Evolutionary conservation across 2,329 filamentous ascomycete species (phyloP).

Genomic region (Ophiocordyceps camponoti-leonardi): DNA sequence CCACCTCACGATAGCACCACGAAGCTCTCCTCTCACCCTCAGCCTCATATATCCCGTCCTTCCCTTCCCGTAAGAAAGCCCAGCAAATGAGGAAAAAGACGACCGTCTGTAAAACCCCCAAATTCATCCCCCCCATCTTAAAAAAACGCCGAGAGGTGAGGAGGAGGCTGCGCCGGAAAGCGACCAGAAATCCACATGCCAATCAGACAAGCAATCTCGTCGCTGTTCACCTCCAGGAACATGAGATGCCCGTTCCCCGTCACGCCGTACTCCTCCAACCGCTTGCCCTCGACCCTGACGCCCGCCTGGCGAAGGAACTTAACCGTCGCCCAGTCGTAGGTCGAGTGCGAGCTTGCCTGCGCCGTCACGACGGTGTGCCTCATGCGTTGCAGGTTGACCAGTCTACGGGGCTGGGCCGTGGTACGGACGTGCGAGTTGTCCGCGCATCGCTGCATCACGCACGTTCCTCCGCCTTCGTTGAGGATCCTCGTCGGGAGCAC

Average conservation of each 20-base stretch:
- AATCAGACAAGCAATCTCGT: constrained; percentile 20
- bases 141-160: no score
- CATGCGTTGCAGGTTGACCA: constrained; percentile 29
- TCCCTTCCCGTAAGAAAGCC: no score
- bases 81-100: no score
- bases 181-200: constrained; percentile 16
- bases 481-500: neutral
- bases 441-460: constrained; percentile 6
- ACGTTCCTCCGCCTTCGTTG: neutral
- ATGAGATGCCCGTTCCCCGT: constrained; percentile 38
- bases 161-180: neutral
- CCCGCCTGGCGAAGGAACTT: constrained; percentile 35
- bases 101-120: no score
- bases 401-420: constrained; percentile 12
- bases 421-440: neutral
- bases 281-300: constrained; percentile 22
- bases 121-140: no score
- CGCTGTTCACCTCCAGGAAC: constrained; percentile 35
- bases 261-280: constrained; percentile 24
- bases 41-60: no score
- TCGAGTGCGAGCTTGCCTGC: constrained; percentile 34
- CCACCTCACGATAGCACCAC: no score
- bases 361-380: constrained; percentile 31
- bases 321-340: constrained; percentile 37
- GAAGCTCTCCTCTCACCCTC: no score